These are phyloP conservation scores for Agaricus bisporus DNA, from an alignment of 768 basidiomycete genomes.

Conservation along the genomic window DNA sequence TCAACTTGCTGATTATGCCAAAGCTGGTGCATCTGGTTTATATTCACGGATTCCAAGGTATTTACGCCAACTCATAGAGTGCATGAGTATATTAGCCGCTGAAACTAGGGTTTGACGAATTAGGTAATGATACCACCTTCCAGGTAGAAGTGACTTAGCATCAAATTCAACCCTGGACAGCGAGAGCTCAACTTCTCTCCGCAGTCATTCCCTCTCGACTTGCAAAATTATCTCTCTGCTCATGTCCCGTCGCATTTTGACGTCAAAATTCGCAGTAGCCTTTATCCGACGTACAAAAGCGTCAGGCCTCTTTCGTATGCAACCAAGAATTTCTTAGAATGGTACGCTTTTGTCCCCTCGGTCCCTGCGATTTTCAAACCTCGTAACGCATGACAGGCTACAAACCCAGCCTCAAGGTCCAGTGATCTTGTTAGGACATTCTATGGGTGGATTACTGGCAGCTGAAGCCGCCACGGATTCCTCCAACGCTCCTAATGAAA, in stretches of 20 bases:
- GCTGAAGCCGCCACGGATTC: conserved; percentile 47
- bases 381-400: conserved; percentile 30
- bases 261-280: conserved; percentile 36
- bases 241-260: conserved; percentile 28
- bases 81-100: neutral
- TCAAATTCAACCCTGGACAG: neutral
- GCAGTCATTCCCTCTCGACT: conserved; percentile 50
- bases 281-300: conserved; percentile 60
- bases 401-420: conserved; percentile 48
- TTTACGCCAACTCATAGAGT: neutral
- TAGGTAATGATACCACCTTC: conserved; percentile 54
- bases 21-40: conserved; percentile 45
- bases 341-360: conserved; percentile 27
- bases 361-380: neutral
- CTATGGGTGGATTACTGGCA: conserved; percentile 56
- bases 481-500: conserved; percentile 26
- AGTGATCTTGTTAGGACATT: conserved; percentile 51
- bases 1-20: conserved; percentile 5
- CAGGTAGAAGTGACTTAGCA: conserved; percentile 29
- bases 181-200: neutral
- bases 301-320: conserved; percentile 45
- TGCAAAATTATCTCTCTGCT: conserved; percentile 36
- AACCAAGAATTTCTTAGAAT: conserved; percentile 48
- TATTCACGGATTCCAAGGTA: conserved; percentile 56
- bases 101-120: neutral